Percentiles rank a stretch among this genome's conserved stretches.
Evolutionary conservation across 257 asterid genomes (phyloP).

Genomic region (Solanum sitiens): DNA sequence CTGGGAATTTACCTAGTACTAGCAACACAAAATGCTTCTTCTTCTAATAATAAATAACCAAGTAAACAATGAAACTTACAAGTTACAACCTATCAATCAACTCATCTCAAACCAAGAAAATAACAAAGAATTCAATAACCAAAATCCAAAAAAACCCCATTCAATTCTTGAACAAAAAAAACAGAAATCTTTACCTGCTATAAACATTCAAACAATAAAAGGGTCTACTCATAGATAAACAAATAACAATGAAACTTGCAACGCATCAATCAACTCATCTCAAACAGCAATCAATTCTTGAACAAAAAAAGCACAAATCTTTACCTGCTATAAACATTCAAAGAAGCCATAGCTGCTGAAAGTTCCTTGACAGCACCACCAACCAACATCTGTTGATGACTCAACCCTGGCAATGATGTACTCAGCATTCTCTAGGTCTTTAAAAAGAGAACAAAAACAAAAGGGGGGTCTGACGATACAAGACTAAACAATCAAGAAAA

Average conservation of each 20-base stretch:
- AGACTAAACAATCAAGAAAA: constrained; percentile 21
- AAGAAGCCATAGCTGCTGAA: constrained; percentile 21
- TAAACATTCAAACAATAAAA: constrained; percentile 12
- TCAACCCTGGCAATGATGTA: constrained; percentile 29
- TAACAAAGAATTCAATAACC: constrained; percentile 4
- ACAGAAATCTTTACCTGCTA: constrained; percentile 46
- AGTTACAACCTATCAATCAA: background rate
- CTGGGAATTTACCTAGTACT: constrained; percentile 46
- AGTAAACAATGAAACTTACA: background rate
- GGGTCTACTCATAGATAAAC: constrained; percentile 17
- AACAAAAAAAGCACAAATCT: constrained; percentile 1
- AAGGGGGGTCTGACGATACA: background rate
- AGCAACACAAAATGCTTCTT: constrained; percentile 28
- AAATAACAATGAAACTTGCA: background rate
- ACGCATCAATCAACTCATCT: background rate
- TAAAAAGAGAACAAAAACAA: background rate
- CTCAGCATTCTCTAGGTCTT: constrained; percentile 26
- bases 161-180: constrained; percentile 1
- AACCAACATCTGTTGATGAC: constrained; percentile 24
- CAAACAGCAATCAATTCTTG: background rate
- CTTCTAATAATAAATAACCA: constrained; percentile 28
- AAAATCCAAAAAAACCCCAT: background rate
- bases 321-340: constrained; percentile 47
- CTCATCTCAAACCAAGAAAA: background rate
- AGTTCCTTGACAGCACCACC: constrained; percentile 17